Conservation (phyloP, 2,329 filamentous ascomycete genomes). For the Trichoderma cornu-damae region DNA sequence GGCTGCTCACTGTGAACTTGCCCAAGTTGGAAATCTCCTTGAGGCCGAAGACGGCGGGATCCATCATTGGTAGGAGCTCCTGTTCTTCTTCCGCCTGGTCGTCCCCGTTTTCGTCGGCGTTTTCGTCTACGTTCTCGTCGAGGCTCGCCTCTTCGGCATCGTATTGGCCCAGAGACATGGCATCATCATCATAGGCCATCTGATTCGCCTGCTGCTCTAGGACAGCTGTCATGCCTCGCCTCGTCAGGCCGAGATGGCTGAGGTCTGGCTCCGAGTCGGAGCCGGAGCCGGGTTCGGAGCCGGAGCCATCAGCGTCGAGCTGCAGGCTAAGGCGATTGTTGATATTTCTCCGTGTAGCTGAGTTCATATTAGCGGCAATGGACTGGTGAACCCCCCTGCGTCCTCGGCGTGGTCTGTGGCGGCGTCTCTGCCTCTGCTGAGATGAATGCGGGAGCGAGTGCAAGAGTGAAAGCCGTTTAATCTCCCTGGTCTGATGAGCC, state of each 20-base stretch:
- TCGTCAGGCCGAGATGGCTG: slow-evolving; percentile 35
- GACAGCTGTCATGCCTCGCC: slow-evolving; percentile 24
- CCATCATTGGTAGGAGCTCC: slow-evolving; percentile 43
- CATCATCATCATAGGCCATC: slow-evolving; percentile 30
- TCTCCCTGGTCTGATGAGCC: slow-evolving; percentile 14
- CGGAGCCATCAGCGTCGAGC: slow-evolving; percentile 34
- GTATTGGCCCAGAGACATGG: slow-evolving; percentile 30
- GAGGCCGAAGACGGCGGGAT: slow-evolving; percentile 51
- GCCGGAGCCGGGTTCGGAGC: slow-evolving; percentile 35
- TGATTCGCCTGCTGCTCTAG: slow-evolving; percentile 29
- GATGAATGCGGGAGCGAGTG: not conserved
- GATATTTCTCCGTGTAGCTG: slow-evolving; percentile 29
- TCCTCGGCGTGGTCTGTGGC: not conserved
- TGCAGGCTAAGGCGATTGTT: slow-evolving; percentile 36
- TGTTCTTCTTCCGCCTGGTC: slow-evolving; percentile 37
- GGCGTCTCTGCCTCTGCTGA: slow-evolving; percentile 3
- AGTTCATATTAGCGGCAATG: slow-evolving; percentile 18
- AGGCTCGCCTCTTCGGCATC: slow-evolving; percentile 31
- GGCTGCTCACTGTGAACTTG: slow-evolving; percentile 75
- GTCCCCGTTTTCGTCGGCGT: slow-evolving; percentile 35
- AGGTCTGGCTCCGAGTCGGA: slow-evolving; percentile 36
- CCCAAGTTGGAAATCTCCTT: slow-evolving; percentile 83
- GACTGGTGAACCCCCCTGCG: not conserved
- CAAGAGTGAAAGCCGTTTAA: slow-evolving; percentile 18
- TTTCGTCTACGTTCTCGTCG: slow-evolving; percentile 32